Conservation (phyloP, 2,329 filamentous ascomycete species). For the Basipetospora chlamydospora region DNA sequence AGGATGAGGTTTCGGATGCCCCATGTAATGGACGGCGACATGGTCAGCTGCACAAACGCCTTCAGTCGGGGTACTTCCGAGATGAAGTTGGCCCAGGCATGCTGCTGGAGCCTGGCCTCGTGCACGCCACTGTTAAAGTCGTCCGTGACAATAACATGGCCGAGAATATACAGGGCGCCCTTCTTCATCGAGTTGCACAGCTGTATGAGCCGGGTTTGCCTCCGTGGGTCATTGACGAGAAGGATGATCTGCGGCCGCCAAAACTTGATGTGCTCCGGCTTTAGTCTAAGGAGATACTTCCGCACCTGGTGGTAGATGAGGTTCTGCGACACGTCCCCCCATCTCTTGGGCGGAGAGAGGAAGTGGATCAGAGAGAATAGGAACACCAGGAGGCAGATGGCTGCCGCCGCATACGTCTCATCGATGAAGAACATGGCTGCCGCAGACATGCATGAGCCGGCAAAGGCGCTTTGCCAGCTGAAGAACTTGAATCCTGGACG, state of each 20-base stretch:
- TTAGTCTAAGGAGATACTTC: constrained; percentile 72
- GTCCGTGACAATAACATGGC: constrained; percentile 74
- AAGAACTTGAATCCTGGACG: constrained; percentile 81
- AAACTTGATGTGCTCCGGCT: constrained; percentile 83
- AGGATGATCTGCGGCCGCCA: constrained; percentile 82
- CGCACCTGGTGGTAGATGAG: constrained; percentile 76
- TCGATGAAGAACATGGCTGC: constrained; percentile 85
- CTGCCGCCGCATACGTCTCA: constrained; percentile 61
- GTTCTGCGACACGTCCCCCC: constrained; percentile 83
- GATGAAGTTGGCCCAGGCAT: constrained; percentile 74
- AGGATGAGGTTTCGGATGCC: constrained; percentile 71
- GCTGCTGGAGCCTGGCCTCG: constrained; percentile 68
- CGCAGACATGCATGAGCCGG: constrained; percentile 61
- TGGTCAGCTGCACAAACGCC: constrained; percentile 75
- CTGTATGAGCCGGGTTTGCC: constrained; percentile 69
- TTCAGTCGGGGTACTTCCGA: constrained; percentile 72
- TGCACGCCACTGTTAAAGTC: constrained; percentile 68
- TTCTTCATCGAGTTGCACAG: constrained; percentile 91
- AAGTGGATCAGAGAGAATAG: constrained; percentile 79
- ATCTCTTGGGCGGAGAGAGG: constrained; percentile 68
- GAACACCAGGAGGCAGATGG: constrained; percentile 58
- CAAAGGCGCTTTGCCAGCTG: constrained; percentile 67
- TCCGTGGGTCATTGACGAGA: constrained; percentile 69
- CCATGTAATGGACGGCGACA: constrained; percentile 74
- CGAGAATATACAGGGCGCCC: constrained; percentile 69